Evolutionary conservation across 2,329 filamentous ascomycete species (phyloP), one percentile per base, ranked within the genome.

Genomic region (Capronia epimyces): DNA sequence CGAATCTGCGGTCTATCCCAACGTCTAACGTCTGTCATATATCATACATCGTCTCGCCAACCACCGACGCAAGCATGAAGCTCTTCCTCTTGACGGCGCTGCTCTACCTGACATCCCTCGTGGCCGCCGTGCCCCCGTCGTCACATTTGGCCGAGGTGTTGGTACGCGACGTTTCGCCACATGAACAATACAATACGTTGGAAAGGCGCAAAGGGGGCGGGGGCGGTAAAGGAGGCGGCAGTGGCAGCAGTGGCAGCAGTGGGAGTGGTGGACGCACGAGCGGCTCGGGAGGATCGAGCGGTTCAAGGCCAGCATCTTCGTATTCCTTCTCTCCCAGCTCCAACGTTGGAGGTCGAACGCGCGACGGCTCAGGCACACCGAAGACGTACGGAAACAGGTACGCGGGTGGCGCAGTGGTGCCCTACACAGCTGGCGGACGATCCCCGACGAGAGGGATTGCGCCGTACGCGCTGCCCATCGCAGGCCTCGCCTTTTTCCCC

Each of bases 311-410:
- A 4, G 34, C 36, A 21, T 49, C 43, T 10, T 53, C 57, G 25
- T 60, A 59, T 48, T 60, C 58, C 7, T 62, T 52, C 39, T 55
- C 52, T 12, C 25, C 58, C 1, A n/a, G 24, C 3, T 58, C 62
- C 56, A 66, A 66, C 45, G 43, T 43, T 3, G 66, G 66, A 36
- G 67, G 67, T n/a, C 52, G 62, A 20, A 66, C 64, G 31, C 52
- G 50, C 32, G 48, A 54, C 39, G 66, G 75, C 32, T 71, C 69
- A 22, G 74, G 75, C 25, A 59, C 67, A 4, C 57, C 67, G 24
- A 73, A 72, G 8, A 56, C 68, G 2, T 80, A 74, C 58, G 77
- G 76, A 16, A 65, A 63, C 31, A 79, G 74, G 63, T 83, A 82
- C 57, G 72, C 73, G 3, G 78, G 77, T 15, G 81, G 81, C 43